Conservation (phyloP, 441 rosid genomes). For the Francoa sonchifolia region DNA sequence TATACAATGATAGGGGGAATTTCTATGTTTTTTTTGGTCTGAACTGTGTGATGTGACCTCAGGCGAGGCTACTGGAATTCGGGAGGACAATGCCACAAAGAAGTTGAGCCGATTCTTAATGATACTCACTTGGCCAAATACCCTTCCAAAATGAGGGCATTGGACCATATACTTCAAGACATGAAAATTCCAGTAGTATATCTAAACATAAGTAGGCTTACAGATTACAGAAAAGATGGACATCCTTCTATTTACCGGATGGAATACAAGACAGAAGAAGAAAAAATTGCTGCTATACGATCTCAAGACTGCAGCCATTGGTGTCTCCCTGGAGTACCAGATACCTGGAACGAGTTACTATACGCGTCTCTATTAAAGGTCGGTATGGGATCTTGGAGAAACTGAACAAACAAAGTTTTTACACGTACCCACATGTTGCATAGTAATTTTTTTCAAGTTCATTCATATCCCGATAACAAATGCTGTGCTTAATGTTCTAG, state of each 20-base stretch:
- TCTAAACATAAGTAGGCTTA: slow-evolving; percentile 44
- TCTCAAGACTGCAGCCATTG: slow-evolving; percentile 68
- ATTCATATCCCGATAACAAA: too few relatives aligned
- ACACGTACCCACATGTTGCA: too few relatives aligned
- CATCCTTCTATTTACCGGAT: slow-evolving; percentile 47
- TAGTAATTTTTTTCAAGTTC: slow-evolving; percentile 3
- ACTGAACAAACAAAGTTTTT: slow-evolving; percentile 10
- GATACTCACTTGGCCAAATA: slow-evolving; percentile 33
- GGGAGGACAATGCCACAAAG: slow-evolving; percentile 58
- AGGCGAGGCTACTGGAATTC: slow-evolving; percentile 68
- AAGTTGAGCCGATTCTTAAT: slow-evolving; percentile 42
- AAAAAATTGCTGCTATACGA: slow-evolving; percentile 23
- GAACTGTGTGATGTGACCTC: slow-evolving; percentile 13
- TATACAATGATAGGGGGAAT: neutral
- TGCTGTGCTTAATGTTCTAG: too few relatives aligned
- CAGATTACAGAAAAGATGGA: slow-evolving; percentile 52
- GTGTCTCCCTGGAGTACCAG: slow-evolving; percentile 66
- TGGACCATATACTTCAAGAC: slow-evolving; percentile 29
- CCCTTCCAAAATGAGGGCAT: slow-evolving; percentile 53
- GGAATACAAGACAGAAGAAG: slow-evolving; percentile 25
- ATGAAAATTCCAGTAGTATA: slow-evolving; percentile 43
- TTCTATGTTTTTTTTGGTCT: too few relatives aligned
- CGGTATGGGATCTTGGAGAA: slow-evolving; percentile 32
- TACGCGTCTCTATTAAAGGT: slow-evolving; percentile 53
- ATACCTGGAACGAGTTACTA: slow-evolving; percentile 53